phyloP scores from a whole-genome alignment of 2,329 filamentous ascomycete species.

The Rhytidhysteron rufulum region DNA sequence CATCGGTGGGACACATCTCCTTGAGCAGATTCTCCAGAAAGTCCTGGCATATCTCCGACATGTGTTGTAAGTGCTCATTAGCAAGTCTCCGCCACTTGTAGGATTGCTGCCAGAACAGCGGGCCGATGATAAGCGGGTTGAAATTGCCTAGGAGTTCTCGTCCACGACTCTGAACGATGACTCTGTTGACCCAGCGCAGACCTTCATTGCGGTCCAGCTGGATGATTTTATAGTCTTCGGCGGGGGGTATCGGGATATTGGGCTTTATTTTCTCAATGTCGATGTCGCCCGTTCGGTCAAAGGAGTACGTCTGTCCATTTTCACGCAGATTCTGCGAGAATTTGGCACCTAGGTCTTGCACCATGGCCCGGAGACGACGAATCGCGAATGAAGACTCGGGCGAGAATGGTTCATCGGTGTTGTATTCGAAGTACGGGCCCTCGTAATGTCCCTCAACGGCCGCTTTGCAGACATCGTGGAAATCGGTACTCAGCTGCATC shows the following conservation, averaged over 20 bases:
- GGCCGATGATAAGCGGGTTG: constrained; percentile 55
- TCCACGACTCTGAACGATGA: constrained; percentile 44
- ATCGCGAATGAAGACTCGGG: constrained; percentile 22
- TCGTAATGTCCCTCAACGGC: constrained; percentile 53
- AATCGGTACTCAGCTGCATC: constrained; percentile 42
- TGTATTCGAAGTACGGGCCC: constrained; percentile 46
- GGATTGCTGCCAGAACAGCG: constrained; percentile 60
- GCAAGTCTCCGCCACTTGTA: constrained; percentile 49
- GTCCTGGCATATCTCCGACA: constrained; percentile 28
- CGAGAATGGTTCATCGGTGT: constrained; percentile 13
- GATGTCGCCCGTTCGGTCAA: constrained; percentile 19
- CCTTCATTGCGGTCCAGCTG: constrained; percentile 37
- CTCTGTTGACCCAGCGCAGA: constrained; percentile 37
- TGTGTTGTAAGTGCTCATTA: constrained; percentile 29
- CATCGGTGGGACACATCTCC: constrained; percentile 38
- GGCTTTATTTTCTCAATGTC: constrained; percentile 11
- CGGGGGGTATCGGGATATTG: constrained; percentile 9
- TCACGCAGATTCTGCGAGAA: constrained; percentile 46
- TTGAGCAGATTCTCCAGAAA: constrained; percentile 35
- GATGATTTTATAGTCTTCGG: constrained; percentile 21
- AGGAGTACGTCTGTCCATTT: constrained; percentile 40
- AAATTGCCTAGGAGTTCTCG: constrained; percentile 60
- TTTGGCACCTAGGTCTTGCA: constrained; percentile 48
- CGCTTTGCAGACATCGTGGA: constrained; percentile 43
- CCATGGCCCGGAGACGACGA: constrained; percentile 51